phyloP scores from a whole-genome alignment of 108 stramenopile species.

The Fistulifera pelliculosa region DNA sequence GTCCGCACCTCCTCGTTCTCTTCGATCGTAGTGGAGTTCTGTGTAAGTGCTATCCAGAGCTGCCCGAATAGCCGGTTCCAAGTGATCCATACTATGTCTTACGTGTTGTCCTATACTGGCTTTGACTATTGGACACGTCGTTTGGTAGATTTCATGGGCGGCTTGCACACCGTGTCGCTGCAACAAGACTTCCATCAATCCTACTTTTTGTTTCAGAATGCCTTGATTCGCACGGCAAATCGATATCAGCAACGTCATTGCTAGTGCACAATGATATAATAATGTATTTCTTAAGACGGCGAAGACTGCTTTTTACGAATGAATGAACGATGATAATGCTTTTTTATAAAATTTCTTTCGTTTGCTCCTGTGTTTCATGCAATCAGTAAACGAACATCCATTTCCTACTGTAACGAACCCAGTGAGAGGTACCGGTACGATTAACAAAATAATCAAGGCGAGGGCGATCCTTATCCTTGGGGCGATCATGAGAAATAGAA shows the following conservation, averaged over 20 bases:
- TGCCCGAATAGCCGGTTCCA: conserved; percentile 47
- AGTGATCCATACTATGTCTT: conserved; percentile 89
- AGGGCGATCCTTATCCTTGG: no score
- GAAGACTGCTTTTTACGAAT: no score
- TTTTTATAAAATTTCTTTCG: no score
- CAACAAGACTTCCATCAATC: conserved; percentile 40
- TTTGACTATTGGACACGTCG: conserved; percentile 56
- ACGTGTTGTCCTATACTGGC: conserved; percentile 84
- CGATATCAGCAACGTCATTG: neutral
- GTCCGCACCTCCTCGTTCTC: conserved; percentile 60
- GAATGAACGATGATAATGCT: no score
- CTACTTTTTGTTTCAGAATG: conserved; percentile 66
- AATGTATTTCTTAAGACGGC: no score
- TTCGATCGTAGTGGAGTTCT: conserved; percentile 61
- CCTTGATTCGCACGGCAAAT: conserved; percentile 42
- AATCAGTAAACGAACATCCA: no score
- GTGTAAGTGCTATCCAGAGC: conserved; percentile 6
- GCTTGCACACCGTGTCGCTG: conserved; percentile 31
- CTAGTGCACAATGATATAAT: no score
- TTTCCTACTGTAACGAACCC: no score
- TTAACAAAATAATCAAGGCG: no score
- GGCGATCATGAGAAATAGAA: no score
- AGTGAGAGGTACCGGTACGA: no score
- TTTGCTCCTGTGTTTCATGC: no score
- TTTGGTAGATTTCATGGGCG: conserved; percentile 37